Conservation (phyloP, 1,284 basidiomycete species). For the Pseudozyma flocculosa region DNA sequence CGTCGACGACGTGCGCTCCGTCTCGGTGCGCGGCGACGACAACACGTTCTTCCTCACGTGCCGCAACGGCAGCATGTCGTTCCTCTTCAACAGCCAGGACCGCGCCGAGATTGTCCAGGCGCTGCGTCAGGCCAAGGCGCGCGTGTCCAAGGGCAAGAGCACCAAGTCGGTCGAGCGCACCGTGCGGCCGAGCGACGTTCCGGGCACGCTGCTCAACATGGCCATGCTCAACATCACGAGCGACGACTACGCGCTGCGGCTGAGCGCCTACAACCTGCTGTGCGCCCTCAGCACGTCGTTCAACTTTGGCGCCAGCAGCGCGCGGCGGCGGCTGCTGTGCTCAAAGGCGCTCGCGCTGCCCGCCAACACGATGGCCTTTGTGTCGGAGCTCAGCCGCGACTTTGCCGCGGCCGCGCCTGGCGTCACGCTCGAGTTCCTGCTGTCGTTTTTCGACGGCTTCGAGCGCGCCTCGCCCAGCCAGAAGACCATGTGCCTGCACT, state of each 20-base stretch:
- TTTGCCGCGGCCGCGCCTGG: constrained; percentile 50
- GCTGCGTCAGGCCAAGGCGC: constrained; percentile 49
- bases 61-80: constrained; percentile 45
- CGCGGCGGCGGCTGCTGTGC: constrained; percentile 44
- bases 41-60: constrained; percentile 54
- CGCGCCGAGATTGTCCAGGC: constrained; percentile 50
- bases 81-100: constrained; percentile 50
- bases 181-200: constrained; percentile 49
- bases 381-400: constrained; percentile 49
- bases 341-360: constrained; percentile 46
- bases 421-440: constrained; percentile 51
- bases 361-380: constrained; percentile 50
- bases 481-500: constrained; percentile 49
- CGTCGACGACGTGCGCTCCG: constrained; percentile 50
- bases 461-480: constrained; percentile 44
- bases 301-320: constrained; percentile 51
- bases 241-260: constrained; percentile 34
- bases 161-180: constrained; percentile 40
- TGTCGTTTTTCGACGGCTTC: constrained; percentile 54
- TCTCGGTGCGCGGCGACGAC: constrained; percentile 52
- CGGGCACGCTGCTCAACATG: constrained; percentile 55
- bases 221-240: constrained; percentile 55
- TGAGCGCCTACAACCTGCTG: constrained; percentile 51
- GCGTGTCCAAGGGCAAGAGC: constrained; percentile 41
- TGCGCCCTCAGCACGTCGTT: constrained; percentile 54